phyloP scores from a whole-genome alignment of 2,329 filamentous ascomycete genomes.

The Alternaria longipes region DNA sequence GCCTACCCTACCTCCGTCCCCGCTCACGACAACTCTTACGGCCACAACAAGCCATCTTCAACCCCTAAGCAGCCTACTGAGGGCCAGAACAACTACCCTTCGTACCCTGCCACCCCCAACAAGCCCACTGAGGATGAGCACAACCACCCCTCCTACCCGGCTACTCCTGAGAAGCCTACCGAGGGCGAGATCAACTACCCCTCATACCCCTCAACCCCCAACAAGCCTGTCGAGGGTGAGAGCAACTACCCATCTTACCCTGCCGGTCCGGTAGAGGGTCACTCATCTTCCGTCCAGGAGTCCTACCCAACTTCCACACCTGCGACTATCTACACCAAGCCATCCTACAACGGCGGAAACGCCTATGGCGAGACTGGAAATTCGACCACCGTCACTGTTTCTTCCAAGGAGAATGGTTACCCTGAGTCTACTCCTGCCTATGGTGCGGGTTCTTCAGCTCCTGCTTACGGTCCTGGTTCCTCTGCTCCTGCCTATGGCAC shows the following conservation, averaged over 20 bases:
- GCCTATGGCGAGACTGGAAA: constrained; percentile 3
- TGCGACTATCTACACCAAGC: constrained; percentile 7
- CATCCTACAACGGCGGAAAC: constrained; percentile 7
- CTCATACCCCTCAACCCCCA: neutral
- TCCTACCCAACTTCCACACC: constrained; percentile 1
- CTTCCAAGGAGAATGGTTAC: constrained; percentile 1
- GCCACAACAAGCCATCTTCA: constrained; percentile 16
- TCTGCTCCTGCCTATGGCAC: constrained; percentile 4
- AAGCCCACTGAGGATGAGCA: neutral
- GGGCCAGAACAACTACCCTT: constrained; percentile 8
- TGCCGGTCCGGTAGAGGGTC: neutral
- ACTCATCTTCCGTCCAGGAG: constrained; percentile 3
- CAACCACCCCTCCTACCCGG: constrained; percentile 6
- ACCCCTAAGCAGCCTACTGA: constrained; percentile 19
- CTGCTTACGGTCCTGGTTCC: neutral
- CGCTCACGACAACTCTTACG: constrained; percentile 15
- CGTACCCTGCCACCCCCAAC: neutral
- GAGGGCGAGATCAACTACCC: neutral
- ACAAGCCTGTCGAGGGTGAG: neutral
- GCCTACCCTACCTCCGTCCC: constrained; percentile 18
- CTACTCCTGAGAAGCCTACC: neutral
- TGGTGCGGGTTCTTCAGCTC: neutral
- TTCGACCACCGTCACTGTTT: constrained; percentile 7
- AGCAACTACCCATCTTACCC: constrained; percentile 7
- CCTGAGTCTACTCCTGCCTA: constrained; percentile 3